These are phyloP conservation scores for Fusarium bactridioides DNA, from an alignment of 2,329 filamentous ascomycete species.

Conservation along the genomic window DNA sequence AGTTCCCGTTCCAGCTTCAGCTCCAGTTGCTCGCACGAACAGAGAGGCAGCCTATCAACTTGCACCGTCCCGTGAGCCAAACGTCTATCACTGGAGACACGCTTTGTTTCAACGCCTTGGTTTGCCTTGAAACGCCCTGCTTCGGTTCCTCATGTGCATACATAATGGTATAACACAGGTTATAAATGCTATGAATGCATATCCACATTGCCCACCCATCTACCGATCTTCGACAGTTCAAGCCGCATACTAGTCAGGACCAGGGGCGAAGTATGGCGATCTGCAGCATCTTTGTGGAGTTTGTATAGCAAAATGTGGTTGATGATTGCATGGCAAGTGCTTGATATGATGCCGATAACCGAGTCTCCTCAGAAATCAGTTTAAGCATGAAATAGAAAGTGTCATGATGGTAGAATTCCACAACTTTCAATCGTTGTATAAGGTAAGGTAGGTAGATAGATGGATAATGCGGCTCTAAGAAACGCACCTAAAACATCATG, in stretches of 20 bases:
- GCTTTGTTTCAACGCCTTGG: conserved; percentile 19
- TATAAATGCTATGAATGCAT: not conserved
- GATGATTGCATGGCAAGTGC: not conserved
- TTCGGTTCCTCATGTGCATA: not conserved
- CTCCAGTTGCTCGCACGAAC: not conserved
- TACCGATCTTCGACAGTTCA: conserved; percentile 13
- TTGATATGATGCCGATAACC: conserved; percentile 11
- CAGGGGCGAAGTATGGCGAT: conserved; percentile 7
- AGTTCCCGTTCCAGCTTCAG: not conserved
- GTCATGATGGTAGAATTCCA: not conserved
- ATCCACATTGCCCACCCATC: not conserved
- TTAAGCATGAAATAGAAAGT: not conserved
- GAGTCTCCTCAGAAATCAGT: not conserved
- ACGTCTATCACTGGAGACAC: conserved; percentile 22
- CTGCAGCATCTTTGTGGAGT: conserved; percentile 5
- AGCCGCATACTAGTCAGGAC: not conserved
- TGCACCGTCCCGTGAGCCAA: conserved; percentile 7
- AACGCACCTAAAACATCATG: not conserved
- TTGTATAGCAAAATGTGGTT: not conserved
- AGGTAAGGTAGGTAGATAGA: not conserved
- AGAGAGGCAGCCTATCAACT: not conserved
- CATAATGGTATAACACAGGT: not conserved
- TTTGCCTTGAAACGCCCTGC: not conserved
- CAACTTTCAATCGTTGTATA: not conserved
- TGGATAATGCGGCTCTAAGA: conserved; percentile 3